Percentiles rank a stretch among this genome's conserved stretches.
Conservation (phyloP, 352 stramenopile species). For the Phytophthora cactorum region DNA sequence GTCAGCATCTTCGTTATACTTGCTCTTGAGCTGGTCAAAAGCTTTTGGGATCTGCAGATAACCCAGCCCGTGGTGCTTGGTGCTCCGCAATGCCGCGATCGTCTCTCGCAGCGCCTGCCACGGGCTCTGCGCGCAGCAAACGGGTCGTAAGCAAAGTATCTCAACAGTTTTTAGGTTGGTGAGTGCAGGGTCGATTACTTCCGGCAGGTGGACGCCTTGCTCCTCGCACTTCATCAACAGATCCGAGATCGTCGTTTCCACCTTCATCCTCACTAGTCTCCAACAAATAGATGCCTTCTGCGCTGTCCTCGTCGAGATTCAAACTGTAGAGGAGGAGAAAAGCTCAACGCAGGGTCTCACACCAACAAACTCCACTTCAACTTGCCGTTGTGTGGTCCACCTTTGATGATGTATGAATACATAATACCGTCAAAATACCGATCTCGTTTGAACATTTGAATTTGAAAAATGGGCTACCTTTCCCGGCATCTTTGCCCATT, state of each 20-base stretch:
- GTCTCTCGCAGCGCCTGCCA: conserved; percentile 50
- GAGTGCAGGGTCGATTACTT: conserved; percentile 21
- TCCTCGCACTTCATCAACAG: conserved; percentile 73
- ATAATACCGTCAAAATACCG: conserved; percentile 4
- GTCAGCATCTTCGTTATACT: conserved; percentile 29
- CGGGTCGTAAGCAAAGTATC: neutral
- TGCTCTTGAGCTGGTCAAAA: conserved; percentile 42
- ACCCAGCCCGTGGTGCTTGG: conserved; percentile 52
- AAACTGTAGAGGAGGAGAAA: conserved; percentile 19
- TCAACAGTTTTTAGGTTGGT: neutral
- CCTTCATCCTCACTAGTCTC: conserved; percentile 47
- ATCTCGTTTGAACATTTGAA: conserved; percentile 40
- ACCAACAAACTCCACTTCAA: conserved; percentile 27
- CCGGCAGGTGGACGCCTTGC: conserved; percentile 46
- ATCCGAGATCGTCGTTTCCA: conserved; percentile 59
- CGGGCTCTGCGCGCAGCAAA: conserved; percentile 35
- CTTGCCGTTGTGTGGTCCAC: conserved; percentile 25
- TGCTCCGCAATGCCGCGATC: conserved; percentile 42
- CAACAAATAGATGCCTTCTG: neutral
- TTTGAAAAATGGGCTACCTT: conserved; percentile 17
- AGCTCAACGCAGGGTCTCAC: conserved; percentile 12
- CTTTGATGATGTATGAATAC: neutral
- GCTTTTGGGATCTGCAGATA: conserved; percentile 50
- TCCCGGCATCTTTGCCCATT: conserved; percentile 5
- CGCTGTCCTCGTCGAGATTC: neutral